Percentiles rank a stretch among this genome's conserved stretches.
Evolutionary conservation across 768 basidiomycete genomes (phyloP).

Genomic region (Auriscalpium vulgare): DNA sequence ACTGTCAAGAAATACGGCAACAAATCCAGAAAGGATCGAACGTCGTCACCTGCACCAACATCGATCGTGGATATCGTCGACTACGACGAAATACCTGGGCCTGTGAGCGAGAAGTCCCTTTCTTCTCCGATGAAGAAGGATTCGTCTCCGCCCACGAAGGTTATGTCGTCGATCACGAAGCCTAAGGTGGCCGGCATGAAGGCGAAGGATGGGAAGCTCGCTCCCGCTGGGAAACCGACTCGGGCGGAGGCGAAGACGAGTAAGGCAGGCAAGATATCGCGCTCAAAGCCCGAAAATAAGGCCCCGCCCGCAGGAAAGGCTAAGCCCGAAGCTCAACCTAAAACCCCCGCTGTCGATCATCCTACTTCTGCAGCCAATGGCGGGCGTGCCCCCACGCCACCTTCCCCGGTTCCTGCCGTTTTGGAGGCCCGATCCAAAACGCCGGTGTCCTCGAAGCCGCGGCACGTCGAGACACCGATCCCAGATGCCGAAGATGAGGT

Average conservation of each 20-base stretch:
- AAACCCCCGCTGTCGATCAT: no score
- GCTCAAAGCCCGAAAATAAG: background rate
- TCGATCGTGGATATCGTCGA: slow-evolving; percentile 2
- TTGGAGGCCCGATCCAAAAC: background rate
- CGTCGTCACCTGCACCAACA: background rate
- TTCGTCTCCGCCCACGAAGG: background rate
- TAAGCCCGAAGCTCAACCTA: no score
- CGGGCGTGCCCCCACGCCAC: no score
- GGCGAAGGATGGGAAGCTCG: background rate
- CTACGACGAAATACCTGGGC: slow-evolving; percentile 12
- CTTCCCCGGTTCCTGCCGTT: no score
- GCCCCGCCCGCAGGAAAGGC: no score
- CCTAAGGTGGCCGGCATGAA: background rate
- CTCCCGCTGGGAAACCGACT: background rate
- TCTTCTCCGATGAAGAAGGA: background rate
- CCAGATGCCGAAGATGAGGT: no score
- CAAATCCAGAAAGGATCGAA: slow-evolving; percentile 1
- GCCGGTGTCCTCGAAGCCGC: background rate
- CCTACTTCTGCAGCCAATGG: no score
- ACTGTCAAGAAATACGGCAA: slow-evolving; percentile 10
- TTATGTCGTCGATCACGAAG: background rate
- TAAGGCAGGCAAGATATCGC: background rate
- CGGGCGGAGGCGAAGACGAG: background rate
- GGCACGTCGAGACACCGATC: no score
- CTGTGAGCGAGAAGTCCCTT: background rate